These are phyloP conservation scores for Phytophthora uliginosa DNA, from an alignment of 352 stramenopile species.

Conservation along the genomic window DNA sequence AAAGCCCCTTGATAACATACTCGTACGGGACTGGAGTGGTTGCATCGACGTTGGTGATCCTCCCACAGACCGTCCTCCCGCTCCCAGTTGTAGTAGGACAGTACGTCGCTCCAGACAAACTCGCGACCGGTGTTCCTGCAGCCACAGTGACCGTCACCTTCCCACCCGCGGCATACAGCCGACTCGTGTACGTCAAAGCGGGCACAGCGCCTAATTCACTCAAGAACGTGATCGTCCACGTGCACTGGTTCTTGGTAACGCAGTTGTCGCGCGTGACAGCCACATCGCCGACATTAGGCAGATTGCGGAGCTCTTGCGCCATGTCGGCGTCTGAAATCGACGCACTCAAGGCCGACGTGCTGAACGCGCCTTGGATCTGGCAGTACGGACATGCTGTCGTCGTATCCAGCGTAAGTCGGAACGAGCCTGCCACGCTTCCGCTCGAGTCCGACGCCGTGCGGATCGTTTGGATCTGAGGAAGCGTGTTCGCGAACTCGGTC, in stretches of 20 bases:
- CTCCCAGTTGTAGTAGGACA: slow-evolving; percentile 51
- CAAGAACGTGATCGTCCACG: slow-evolving; percentile 84
- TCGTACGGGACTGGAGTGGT: slow-evolving; percentile 48
- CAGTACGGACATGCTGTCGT: slow-evolving; percentile 80
- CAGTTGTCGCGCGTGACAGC: slow-evolving; percentile 63
- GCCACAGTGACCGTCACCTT: slow-evolving; percentile 50
- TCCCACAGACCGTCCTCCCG: slow-evolving; percentile 50
- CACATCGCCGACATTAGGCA: slow-evolving; percentile 95
- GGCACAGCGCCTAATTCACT: slow-evolving; percentile 73
- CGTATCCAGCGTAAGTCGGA: slow-evolving; percentile 89
- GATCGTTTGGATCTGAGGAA: slow-evolving; percentile 75
- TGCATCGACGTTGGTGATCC: slow-evolving; percentile 20
- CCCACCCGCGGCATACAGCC: slow-evolving; percentile 53
- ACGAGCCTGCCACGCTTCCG: slow-evolving; percentile 65
- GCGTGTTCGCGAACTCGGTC: slow-evolving; percentile 74
- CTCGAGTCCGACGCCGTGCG: slow-evolving; percentile 46
- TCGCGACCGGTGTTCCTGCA: slow-evolving; percentile 40
- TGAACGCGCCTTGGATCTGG: slow-evolving; percentile 73
- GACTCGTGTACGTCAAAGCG: slow-evolving; percentile 56
- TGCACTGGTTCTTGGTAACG: slow-evolving; percentile 64
- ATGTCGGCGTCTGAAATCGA: slow-evolving; percentile 70
- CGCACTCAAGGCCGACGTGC: slow-evolving; percentile 79
- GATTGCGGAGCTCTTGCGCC: slow-evolving; percentile 90
- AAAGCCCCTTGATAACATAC: slow-evolving; percentile 68
- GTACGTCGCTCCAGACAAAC: slow-evolving; percentile 52